Evolutionary conservation across 1,284 basidiomycete genomes (phyloP), one percentile per base, ranked within the genome.

Genomic region (Hypsizygus ulmarius): DNA sequence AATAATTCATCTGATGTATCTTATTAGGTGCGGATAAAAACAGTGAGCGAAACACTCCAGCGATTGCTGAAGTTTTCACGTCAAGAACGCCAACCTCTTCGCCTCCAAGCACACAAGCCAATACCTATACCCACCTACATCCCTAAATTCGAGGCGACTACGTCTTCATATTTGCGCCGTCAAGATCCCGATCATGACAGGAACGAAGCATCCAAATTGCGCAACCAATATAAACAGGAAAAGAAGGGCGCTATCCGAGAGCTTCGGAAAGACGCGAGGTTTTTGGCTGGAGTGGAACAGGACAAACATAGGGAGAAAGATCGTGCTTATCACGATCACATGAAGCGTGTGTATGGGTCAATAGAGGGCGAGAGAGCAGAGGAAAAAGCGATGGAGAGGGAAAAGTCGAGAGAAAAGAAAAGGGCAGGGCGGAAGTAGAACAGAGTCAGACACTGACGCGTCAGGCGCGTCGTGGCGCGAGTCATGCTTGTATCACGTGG

Each of bases 201-300:
- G 37, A 94, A 93, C 58, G 90, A 92, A 56, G 81, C 83, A 0
- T 71, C 85, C 52, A 99, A 99, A 69, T 71, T 99, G 59, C 87
- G 89, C 42, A 81, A 84, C 30, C 82, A 96, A 66, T 87, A 93
- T 75, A 97, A 97, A 72, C 89, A 98, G 72, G 97, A 99, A 73
- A 79, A 82, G 64, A 99, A 98, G 75, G 95, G 97, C 28, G 97
- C 97, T 1, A 93, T 99, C 52, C 79, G 96, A 47, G 97, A 99
- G 64, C 75, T 99, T 49, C 84, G 97, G 53, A 97, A 97, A 74
- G 97, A 99, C 66, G 87, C 92, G 53, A 79, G 82, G 53, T 99
- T 98, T 81, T 75, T 99, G 66, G 94, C 97, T 8, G 78, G 78
- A 40, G 92, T 94, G 61, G 83, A 92, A 61, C 86, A 91, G 59